Evolutionary conservation across 164 flowering plant species (phyloP).

Genomic region (Chimonanthus praecox): DNA sequence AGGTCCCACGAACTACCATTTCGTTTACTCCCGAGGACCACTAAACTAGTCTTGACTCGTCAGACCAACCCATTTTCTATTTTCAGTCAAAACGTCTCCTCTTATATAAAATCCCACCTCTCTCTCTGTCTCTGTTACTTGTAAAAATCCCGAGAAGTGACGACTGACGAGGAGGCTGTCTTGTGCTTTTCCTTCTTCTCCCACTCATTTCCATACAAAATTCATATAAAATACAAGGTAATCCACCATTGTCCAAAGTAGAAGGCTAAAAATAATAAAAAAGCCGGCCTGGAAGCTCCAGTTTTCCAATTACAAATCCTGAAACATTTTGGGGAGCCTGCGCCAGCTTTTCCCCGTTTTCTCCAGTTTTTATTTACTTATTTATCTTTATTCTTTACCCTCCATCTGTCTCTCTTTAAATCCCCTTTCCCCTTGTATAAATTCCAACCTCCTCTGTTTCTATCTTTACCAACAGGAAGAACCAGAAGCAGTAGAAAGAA

Average conservation of each 20-base stretch:
- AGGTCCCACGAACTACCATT: no score
- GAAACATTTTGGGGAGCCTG: conserved; percentile 1
- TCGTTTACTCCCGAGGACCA: no score
- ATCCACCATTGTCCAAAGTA: not conserved
- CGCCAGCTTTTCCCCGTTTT: not conserved
- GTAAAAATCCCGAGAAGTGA: not conserved
- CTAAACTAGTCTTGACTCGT: no score
- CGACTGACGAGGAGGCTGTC: not conserved
- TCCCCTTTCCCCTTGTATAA: not conserved
- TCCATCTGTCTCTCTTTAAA: conserved; percentile 5
- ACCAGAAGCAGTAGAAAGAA: not conserved
- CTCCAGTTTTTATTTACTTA: not conserved
- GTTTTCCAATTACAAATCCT: not conserved
- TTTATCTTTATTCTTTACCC: not conserved
- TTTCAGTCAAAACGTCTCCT: not conserved
- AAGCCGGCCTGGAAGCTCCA: conserved; percentile 1
- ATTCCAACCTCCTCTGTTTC: not conserved
- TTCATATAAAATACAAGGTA: not conserved
- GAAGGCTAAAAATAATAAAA: not conserved
- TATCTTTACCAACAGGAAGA: not conserved
- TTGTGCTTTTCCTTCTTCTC: not conserved
- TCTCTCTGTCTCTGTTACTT: not conserved
- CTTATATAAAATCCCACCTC: not conserved
- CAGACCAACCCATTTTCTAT: no score
- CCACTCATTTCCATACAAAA: not conserved